A percentile compares a stretch with the other conserved stretches of the same genome.
Conservation (phyloP, 352 stramenopile species). For the Aphanomyces invadans region DNA sequence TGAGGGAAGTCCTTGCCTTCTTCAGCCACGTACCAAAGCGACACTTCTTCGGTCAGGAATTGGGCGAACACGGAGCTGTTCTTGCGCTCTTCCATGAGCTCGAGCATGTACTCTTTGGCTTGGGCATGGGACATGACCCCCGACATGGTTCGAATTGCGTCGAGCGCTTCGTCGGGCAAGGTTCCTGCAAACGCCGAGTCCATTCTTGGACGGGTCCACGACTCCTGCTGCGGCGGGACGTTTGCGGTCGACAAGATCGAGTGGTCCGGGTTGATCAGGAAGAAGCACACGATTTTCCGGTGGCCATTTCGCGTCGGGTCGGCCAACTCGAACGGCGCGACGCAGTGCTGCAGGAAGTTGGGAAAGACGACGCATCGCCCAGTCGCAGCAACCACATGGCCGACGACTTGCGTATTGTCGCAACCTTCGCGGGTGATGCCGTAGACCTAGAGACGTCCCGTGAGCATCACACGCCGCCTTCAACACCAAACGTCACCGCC, state of each 20-base stretch:
- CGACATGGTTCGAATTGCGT: conserved; percentile 27
- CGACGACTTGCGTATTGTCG: conserved; percentile 26
- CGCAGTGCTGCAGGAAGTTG: conserved; percentile 39
- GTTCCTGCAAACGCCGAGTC: background rate
- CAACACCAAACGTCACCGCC: background rate
- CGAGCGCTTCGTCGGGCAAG: background rate
- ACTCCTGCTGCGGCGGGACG: conserved; percentile 36
- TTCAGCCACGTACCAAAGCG: conserved; percentile 11
- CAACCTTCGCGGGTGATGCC: background rate
- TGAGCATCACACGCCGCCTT: background rate
- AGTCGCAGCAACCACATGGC: conserved; percentile 26
- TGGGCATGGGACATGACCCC: conserved; percentile 17
- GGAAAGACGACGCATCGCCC: conserved; percentile 36
- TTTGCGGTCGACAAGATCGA: conserved; percentile 31
- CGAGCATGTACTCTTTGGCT: conserved; percentile 26
- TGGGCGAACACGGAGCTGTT: background rate
- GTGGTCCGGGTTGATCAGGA: conserved; percentile 35
- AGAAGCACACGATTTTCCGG: conserved; percentile 44
- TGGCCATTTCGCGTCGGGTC: conserved; percentile 30
- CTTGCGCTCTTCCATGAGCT: conserved; percentile 33
- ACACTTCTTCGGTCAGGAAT: background rate
- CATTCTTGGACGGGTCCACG: conserved; percentile 27
- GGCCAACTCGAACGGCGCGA: conserved; percentile 39
- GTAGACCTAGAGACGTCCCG: background rate
- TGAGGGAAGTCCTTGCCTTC: background rate